Percentiles rank a stretch among this genome's conserved stretches.
Conservation (phyloP, 345 rosid genomes). For the Eutrema heterophyllum region DNA sequence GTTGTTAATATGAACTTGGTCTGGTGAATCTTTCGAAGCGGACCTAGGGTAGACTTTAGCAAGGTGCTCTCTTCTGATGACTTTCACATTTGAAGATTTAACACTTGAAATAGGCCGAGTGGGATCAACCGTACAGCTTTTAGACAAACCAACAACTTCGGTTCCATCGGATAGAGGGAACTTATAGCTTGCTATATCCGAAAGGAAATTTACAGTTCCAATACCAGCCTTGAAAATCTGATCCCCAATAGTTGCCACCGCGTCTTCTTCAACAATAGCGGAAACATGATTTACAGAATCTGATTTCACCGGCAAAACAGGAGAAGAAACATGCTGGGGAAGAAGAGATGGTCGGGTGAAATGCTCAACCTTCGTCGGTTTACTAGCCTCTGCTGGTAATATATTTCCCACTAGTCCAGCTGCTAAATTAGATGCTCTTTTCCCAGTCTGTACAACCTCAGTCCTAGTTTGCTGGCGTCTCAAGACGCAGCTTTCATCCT, state of each 20-base stretch:
- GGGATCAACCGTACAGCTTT: constrained; percentile 52
- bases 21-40: constrained; percentile 33
- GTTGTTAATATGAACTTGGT: constrained; percentile 28
- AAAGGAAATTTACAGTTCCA: constrained; percentile 53
- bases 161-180: constrained; percentile 53
- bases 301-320: constrained; percentile 38
- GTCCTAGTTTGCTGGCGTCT: constrained; percentile 49
- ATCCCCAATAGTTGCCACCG: constrained; percentile 45
- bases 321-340: constrained; percentile 41
- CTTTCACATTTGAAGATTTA: constrained; percentile 49
- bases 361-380: constrained; percentile 33
- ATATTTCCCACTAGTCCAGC: constrained; percentile 35
- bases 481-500: constrained; percentile 72
- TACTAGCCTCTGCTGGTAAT: constrained; percentile 36
- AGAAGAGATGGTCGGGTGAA: constrained; percentile 26
- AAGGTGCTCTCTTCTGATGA: constrained; percentile 46
- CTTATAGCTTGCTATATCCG: constrained; percentile 69
- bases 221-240: constrained; percentile 68
- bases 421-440: constrained; percentile 36
- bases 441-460: constrained; percentile 40
- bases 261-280: constrained; percentile 34
- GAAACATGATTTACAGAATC: constrained; percentile 47
- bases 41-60: constrained; percentile 46
- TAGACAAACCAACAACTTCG: constrained; percentile 31
- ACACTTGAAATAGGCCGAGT: constrained; percentile 38